Evolutionary conservation across 192 early-diverging fungal species (phyloP).

Genomic region (Coemansia sp.): DNA sequence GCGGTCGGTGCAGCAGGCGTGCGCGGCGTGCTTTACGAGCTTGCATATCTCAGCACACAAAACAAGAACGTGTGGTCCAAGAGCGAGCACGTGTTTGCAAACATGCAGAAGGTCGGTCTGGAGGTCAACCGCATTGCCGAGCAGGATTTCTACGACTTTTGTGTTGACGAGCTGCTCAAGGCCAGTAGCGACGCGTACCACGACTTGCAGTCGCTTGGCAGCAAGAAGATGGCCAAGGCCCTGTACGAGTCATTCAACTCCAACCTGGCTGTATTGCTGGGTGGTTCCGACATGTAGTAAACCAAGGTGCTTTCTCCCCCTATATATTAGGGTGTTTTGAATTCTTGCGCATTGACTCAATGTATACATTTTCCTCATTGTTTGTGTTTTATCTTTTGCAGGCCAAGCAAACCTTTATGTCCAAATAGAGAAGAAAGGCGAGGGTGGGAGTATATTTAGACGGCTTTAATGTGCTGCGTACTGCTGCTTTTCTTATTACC

Average conservation of each 20-base stretch:
- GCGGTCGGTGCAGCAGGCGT: conserved; percentile 19
- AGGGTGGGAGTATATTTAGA: too few species aligned
- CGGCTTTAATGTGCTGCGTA: neutral
- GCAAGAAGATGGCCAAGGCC: conserved; percentile 39
- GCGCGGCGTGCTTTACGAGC: conserved; percentile 43
- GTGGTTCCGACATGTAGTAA: conserved; percentile 18
- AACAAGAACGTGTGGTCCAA: conserved; percentile 47
- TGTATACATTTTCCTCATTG: neutral
- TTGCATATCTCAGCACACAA: conserved; percentile 53
- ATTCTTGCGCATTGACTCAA: neutral
- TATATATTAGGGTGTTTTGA: neutral
- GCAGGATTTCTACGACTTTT: conserved; percentile 57
- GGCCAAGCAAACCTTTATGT: too few species aligned
- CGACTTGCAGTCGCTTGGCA: conserved; percentile 49
- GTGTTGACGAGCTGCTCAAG: conserved; percentile 55
- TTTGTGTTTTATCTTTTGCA: neutral
- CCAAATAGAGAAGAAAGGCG: too few species aligned
- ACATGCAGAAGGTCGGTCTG: conserved; percentile 44
- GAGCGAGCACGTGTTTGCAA: conserved; percentile 43
- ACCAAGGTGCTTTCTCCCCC: neutral
- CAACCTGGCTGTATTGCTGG: conserved; percentile 37
- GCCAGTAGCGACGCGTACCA: conserved; percentile 50
- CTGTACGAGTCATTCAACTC: conserved; percentile 53
- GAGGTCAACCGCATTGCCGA: conserved; percentile 54
- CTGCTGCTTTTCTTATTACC: neutral